Evolutionary conservation across 345 rosid species (phyloP).

Genomic region (Citrus inodora): DNA sequence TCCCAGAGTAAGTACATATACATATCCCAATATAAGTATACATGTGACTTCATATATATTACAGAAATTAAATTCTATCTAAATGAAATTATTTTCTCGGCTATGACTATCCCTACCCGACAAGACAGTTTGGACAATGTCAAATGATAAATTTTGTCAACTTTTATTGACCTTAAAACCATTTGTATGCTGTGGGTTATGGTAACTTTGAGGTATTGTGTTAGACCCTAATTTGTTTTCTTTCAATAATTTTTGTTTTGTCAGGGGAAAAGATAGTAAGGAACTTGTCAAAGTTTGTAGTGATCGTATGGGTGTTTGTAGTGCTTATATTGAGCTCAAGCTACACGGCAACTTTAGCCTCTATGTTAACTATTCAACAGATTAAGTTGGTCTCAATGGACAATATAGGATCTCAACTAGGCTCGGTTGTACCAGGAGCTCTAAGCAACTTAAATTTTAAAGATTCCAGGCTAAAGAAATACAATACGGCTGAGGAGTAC

Average conservation of each 20-base stretch:
- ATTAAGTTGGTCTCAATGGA: neutral
- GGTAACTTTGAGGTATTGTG: too few species aligned
- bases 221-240: too few species aligned
- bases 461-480: neutral
- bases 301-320: constrained; percentile 32
- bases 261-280: constrained; percentile 21
- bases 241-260: neutral
- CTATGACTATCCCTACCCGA: too few species aligned
- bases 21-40: too few species aligned
- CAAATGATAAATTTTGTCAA: too few species aligned
- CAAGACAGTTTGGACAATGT: too few species aligned
- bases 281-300: constrained; percentile 35
- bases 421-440: neutral
- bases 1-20: neutral
- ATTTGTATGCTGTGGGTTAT: too few species aligned
- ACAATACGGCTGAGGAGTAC: neutral
- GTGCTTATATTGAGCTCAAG: constrained; percentile 36
- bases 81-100: too few species aligned
- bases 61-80: too few species aligned
- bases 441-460: neutral
- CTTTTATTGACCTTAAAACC: too few species aligned
- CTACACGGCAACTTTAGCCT: constrained; percentile 19
- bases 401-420: neutral
- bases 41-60: too few species aligned
- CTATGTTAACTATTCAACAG: neutral